Conservation (phyloP, 2,329 filamentous ascomycete species). For the Ceratocystis huliohia region DNA sequence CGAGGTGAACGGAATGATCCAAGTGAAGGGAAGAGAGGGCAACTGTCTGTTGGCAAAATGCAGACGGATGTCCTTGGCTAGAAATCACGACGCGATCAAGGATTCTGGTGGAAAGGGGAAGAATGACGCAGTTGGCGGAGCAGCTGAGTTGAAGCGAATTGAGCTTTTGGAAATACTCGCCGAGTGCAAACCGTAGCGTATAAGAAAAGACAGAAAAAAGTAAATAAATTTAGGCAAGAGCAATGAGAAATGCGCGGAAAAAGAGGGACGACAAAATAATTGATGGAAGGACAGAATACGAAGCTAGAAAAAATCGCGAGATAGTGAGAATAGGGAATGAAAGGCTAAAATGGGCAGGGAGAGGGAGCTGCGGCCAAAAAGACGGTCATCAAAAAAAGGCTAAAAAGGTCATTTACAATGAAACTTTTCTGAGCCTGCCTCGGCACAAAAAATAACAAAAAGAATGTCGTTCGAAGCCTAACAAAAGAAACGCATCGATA, state of each 20-base stretch:
- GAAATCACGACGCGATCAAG: background rate
- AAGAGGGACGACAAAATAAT: background rate
- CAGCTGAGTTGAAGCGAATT: background rate
- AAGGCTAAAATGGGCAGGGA: background rate
- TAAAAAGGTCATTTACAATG: background rate
- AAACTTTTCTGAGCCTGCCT: background rate
- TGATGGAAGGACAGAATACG: background rate
- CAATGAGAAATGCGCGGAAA: background rate
- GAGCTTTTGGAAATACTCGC: background rate
- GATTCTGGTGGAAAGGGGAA: conserved; percentile 2
- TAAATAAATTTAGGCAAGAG: background rate
- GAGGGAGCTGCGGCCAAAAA: background rate
- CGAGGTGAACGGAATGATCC: background rate
- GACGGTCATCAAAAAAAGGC: background rate
- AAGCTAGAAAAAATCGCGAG: background rate
- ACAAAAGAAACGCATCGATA: background rate
- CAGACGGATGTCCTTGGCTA: background rate
- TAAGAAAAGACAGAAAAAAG: background rate
- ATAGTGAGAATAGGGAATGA: background rate
- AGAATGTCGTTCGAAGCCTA: background rate
- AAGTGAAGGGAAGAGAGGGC: background rate
- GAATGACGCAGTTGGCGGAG: conserved; percentile 8
- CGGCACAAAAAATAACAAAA: background rate
- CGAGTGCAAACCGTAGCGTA: background rate
- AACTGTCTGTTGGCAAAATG: background rate